Evolutionary conservation across 305 asterid species (phyloP), one percentile per base, ranked within the genome.

Genomic region (Caryopteris hybrid): DNA sequence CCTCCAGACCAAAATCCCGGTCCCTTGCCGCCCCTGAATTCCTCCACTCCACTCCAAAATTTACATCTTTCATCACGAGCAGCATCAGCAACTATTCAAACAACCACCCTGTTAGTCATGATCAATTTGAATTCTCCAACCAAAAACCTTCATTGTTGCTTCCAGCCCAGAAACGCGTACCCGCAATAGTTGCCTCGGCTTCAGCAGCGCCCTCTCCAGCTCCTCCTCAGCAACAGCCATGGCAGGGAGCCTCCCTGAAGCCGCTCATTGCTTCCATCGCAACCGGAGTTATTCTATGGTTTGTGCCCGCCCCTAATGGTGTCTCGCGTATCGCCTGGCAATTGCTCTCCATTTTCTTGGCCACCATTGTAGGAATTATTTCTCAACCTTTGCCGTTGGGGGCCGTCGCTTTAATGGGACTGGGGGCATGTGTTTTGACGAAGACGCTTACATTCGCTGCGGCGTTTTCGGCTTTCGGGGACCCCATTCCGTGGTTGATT

Each of bases 401-500:
- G 0, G 99, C 99, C 57, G 97, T 94, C 14, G 97, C 99, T 0
- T 64, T 94, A 4, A 72, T 91, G 84, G 99, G 99, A 5, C 82
- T 93, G 6, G 97, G 96, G 8, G 92, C 99, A 0, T 85, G 90
- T 55, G 99, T 94, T 21, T 22, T 91, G 4, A 93, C 97, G 0
- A 93, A 88, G 73, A 93, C 99, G 13, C 86, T 93, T 0, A 83
- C 96, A 0, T 94, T 94, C 60, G 92, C 96, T 8, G 96, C 91
- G 14, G 97, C 97, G 0, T 94, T 94, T 57, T 94, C 99, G 4
- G 99, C 99, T 2, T 94, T 94, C 33, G 97, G 99, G 0, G 99
- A 93, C 55, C 99, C 99, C 0, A 91, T 94, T 5, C 99, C 99
- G 2, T 94, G 99, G 97, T 41, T 94, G 33, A 94, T 94, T 46